These are phyloP conservation scores for Penicillium digitatum DNA, from an alignment of 2,329 filamentous ascomycete species.

Conservation along the genomic window DNA sequence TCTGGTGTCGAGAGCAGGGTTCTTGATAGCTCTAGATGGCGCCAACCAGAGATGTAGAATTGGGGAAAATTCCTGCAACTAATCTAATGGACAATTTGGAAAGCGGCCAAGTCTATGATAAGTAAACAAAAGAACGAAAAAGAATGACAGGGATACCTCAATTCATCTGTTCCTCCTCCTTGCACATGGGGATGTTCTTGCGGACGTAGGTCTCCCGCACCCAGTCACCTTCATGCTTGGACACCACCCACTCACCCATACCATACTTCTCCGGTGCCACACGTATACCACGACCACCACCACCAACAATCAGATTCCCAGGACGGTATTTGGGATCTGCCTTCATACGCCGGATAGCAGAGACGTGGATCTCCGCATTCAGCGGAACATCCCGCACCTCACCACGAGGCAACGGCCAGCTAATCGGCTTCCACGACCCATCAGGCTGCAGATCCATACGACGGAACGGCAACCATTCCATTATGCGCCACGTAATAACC, in stretches of 20 bases:
- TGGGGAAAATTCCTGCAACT: background rate
- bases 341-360: slow-evolving; percentile 68
- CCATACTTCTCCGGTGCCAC: slow-evolving; percentile 59
- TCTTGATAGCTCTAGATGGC: background rate
- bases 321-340: slow-evolving; percentile 63
- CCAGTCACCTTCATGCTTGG: slow-evolving; percentile 60
- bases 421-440: slow-evolving; percentile 73
- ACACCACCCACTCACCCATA: slow-evolving; percentile 68
- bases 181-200: slow-evolving; percentile 36
- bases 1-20: background rate
- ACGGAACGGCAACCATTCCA: slow-evolving; percentile 78
- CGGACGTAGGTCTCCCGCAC: slow-evolving; percentile 65
- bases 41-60: background rate
- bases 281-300: slow-evolving; percentile 66
- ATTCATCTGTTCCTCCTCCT: slow-evolving; percentile 18
- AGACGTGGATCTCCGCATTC: slow-evolving; percentile 67
- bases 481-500: slow-evolving; percentile 67
- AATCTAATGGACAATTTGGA: slow-evolving; percentile 2
- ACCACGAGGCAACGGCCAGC: slow-evolving; percentile 73
- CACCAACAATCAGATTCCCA: slow-evolving; percentile 74
- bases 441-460: slow-evolving; percentile 72
- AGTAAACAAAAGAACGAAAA: background rate
- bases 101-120: background rate
- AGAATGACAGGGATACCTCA: background rate
- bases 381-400: slow-evolving; percentile 73